Evolutionary conservation across 345 rosid genomes (phyloP), one percentile per base, ranked within the genome.

Genomic region (Lumnitzera littorea): DNA sequence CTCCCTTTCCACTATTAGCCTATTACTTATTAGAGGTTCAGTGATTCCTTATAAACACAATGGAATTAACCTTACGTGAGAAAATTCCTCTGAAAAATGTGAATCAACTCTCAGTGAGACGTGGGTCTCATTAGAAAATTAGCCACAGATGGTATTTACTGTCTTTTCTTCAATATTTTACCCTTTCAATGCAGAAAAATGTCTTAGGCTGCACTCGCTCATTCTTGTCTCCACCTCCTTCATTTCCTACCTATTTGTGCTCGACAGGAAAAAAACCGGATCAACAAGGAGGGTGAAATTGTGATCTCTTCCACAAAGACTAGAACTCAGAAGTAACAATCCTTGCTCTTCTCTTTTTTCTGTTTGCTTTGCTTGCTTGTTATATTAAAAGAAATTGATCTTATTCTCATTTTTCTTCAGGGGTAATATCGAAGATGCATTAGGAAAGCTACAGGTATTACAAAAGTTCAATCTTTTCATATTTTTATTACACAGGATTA

Each of bases 221-320:
- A 60, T 47, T 55, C 62, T 24, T 50, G 5, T 54, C 46, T 49
- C 63, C 17, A 24, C 52, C 20, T 24, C 11, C 29, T 59, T 24
- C 27, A 20, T 23, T 20, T 48, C 58, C 47, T 57, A 51, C 3
- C 7, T 23, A 15, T 3, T 24, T 53, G 62, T 23, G 67, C 41
- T 73, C 15, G 69, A 69, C 80, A 95, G 96, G 97, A 95, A 77
- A 95, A 91, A 82, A 95, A 91, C 67, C 75, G 97, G 57, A 91
- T 95, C 62, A 91, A 95, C 83, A 86, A 81, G 77, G 97, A 95
- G n/a, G 96, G 97, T 24, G 96, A 95, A 67, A 78, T 95, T 48
- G 99, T 95, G 75, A 75, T 95, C 67, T 86, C 97, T 60, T 95
- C 99, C 24, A 91, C 96, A 47, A 95, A 78, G 80, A 85, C 98